Evolutionary conservation across 768 basidiomycete species (phyloP), one percentile per base, ranked within the genome.

Genomic region (Boletus huronensis): DNA sequence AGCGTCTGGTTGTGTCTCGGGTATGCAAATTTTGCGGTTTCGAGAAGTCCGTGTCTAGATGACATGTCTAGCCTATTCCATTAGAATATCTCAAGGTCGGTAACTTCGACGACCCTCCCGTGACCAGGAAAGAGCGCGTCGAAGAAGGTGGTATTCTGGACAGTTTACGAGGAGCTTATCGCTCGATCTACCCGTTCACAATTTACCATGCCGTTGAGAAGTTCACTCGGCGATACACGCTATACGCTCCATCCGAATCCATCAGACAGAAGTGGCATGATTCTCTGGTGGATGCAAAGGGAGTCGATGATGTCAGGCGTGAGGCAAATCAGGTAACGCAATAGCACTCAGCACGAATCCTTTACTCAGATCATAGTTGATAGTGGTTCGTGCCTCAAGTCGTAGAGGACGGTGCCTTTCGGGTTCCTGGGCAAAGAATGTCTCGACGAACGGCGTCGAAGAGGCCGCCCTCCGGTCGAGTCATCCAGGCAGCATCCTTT

Each of bases 11-110:
- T 17, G 76, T 83, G 40, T 87, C 85, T 44, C 77, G 89, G 53
- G 90, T 93, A 68, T 52, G 84, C 67, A 17, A 38, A 40, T 13
- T 26, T 19, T 11, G 19, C 38, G 8, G 1, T 52, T 26, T 45
- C 29, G 19, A 25, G 29, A 54, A 32, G 55, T 31, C 1, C 31
- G 46, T 55, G 34, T 60, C 35, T 53, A 17, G 49, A 60, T 56
- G 45, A 43, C 45, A 57, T 51, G 17, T 35, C 34, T 58, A 93
- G 91, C 91, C 91, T 28, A 80, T 93, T 51, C 87, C 90, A 4
- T 71, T 93, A 3, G 85, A 87, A 35, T 92, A 85, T 58, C 79
- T 93, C n/a, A 82, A 82, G 17, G 75, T 92, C 8, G 89, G 80
- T 28, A 71, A 78, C 16, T 93, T 93, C 64, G 74, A 77, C 19